Base-by-base conservation (phyloP, 2,329 filamentous ascomycete species). In the Beauveria scarabaeidicola region DNA sequence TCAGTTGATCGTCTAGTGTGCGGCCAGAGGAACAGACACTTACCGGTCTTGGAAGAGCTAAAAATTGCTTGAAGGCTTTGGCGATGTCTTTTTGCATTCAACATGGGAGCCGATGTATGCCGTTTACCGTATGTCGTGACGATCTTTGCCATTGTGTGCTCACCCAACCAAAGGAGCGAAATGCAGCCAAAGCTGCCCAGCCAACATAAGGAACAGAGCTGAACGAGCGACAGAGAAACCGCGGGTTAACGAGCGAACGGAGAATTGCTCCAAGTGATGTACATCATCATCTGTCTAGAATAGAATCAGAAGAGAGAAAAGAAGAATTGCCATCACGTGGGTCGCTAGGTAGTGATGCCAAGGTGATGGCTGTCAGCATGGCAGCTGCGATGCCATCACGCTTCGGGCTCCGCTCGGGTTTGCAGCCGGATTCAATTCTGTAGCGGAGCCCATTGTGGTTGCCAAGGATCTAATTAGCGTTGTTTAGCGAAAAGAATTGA, bases 121-220 rank as follows among this genome's bases (percentile, higher is more conserved):
- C 17, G 53, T 48, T 21, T 59, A 9, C 57, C 50, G 43, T 53
- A 53, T 7, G 41, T 53, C 3, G 32, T 23, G 57, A 21, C 57
- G 5, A 53, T 48, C 19, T 48, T 59, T 13, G 50, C 29, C 57
- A 59, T 59, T 21, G 17, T 41, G 9, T 21, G 29, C 57, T 41
- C 48, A 48, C n/a, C 29, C 23, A 23, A 59, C 29, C 57, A 59
- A 59, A 59, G 40, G 57, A 59, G 21, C 50, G 41, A 41, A 48
- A 40, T 44, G 50, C 48, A 59, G 50, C 57, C 21, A 27, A 36
- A 40, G 50, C 23, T 47, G 48, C 50, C 13, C 10, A 10, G 41
- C 43, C 41, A 41, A 53, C 23, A 53, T 48, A 32, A 13, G 50
- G 25, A 48, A 48, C 27, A 27, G 41, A 13, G 8, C 38, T 17